Base-by-base conservation (phyloP, 495 filamentous ascomycete genomes). In the Aeminium ludgeri region DNA sequence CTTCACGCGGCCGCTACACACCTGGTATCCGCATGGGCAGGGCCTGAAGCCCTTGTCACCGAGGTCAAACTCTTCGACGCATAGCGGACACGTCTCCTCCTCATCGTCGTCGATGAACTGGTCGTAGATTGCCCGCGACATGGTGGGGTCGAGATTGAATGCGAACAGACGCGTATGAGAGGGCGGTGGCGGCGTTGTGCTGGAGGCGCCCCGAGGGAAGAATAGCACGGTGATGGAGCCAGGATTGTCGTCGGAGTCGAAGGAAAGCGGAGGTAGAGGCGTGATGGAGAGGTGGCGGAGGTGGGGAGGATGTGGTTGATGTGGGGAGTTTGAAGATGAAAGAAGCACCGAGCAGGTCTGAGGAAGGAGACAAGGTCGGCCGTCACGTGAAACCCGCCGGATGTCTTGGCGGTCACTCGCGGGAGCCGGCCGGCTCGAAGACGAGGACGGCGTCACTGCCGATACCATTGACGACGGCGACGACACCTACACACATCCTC, bases 21-120 rank as follows among this genome's bases (percentile, higher is more conserved):
- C 89, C 70, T 95, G 86, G 55, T 96, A 99, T 29, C 91, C 91
- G 58, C 89, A 99, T 19, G 87, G 91, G 65, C 91, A 99, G 45
- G 91, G 91, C 51, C 75, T 80, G 63, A 99, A 99, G 66, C 91
- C 92, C 60, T 82, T 81, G 65, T 99, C 91, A 20, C 83, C 86
- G 30, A 95, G 76, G 57, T 96, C 91, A 55, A 96, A 86, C 67
- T 96, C 91, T 66, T 99, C 91, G 59, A 99, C 89, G 64, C 91
- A 99, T 34, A 99, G 80, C 54, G 91, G 91, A 60, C 61, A 64
- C 35, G 50, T 50, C 43, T 64, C 76, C 54, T 94, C 86, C 55
- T 95, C 89, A 50, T 93, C 85, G 54, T 96, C 91, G 52, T 99
- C 91, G 59, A 96, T 84, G 68, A 93, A 91, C 52, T 78, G 82